These are phyloP conservation scores for Nakataea oryzae DNA, from an alignment of 2,329 filamentous ascomycete species.

Conservation along the genomic window DNA sequence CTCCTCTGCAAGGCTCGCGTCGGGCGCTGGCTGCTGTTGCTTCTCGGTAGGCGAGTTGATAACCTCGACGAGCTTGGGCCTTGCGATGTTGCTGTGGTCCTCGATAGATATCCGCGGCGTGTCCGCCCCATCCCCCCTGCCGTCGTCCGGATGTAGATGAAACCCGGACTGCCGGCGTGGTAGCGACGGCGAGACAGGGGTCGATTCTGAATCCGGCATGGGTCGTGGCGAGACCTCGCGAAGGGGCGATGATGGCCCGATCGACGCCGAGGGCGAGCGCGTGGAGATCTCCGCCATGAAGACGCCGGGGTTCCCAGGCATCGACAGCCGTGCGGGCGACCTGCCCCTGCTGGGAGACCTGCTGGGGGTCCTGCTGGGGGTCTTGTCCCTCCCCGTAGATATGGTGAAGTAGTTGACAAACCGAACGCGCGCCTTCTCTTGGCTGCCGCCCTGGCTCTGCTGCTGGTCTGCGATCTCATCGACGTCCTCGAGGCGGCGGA, in stretches of 20 bases:
- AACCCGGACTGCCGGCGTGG: background rate
- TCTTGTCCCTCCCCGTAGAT: conserved; percentile 63
- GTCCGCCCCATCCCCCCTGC: background rate
- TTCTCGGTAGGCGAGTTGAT: conserved; percentile 7
- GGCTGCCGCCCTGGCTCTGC: conserved; percentile 7
- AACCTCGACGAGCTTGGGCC: conserved; percentile 8
- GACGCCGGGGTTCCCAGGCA: too few relatives aligned
- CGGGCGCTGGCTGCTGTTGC: background rate
- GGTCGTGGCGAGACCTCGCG: background rate
- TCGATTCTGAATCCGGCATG: background rate
- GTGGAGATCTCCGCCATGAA: background rate
- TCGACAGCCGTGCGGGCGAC: conserved; percentile 6
- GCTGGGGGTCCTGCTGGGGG: too few relatives aligned
- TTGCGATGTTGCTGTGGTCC: conserved; percentile 24
- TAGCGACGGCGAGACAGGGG: background rate
- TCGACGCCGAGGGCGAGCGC: conserved; percentile 3
- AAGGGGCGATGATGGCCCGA: conserved; percentile 5
- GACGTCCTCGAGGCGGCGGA: conserved; percentile 63
- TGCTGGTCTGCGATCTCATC: conserved; percentile 34
- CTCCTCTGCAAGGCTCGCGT: background rate
- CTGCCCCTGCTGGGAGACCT: conserved; percentile 33
- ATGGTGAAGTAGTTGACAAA: conserved; percentile 89
- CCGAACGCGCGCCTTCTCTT: conserved; percentile 46
- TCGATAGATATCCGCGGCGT: conserved; percentile 35
- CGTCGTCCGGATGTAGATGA: background rate